Evolutionary conservation across 345 rosid species (phyloP).

Genomic region (Eutrema yunnanense): DNA sequence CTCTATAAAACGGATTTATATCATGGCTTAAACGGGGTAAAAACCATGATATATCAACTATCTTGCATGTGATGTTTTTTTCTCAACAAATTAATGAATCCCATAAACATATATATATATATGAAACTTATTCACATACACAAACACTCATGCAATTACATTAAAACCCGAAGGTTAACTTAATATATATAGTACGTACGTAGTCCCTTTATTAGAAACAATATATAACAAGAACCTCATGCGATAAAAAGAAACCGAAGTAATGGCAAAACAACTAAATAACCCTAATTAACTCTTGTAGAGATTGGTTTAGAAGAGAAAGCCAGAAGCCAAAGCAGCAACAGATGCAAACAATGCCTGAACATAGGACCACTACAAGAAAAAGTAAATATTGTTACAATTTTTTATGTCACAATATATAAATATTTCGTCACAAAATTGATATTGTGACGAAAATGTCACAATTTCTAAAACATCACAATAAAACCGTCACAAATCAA

Average conservation of each 20-base stretch:
- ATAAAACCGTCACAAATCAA: too few relatives aligned
- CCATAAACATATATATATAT: not conserved
- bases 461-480: too few relatives aligned
- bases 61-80: not conserved
- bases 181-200: not conserved
- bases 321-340: slow-evolving; percentile 30
- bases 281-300: slow-evolving; percentile 8
- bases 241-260: not conserved
- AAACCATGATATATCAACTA: too few relatives aligned
- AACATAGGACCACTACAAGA: too few relatives aligned
- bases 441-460: too few relatives aligned
- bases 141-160: slow-evolving; percentile 17
- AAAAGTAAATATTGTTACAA: too few relatives aligned
- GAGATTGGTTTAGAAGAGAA: slow-evolving; percentile 21
- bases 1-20: too few relatives aligned
- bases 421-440: too few relatives aligned
- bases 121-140: slow-evolving; percentile 12
- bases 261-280: not conserved
- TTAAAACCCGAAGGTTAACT: not conserved
- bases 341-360: slow-evolving; percentile 34
- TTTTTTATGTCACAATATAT: too few relatives aligned
- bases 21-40: too few relatives aligned
- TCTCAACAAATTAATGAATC: not conserved
- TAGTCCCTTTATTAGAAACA: slow-evolving; percentile 3
- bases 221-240: not conserved